Evolutionary conservation across 73 alveolate species (phyloP), one percentile per base, ranked within the genome.

Genomic region (Paramecium primaurelia): DNA sequence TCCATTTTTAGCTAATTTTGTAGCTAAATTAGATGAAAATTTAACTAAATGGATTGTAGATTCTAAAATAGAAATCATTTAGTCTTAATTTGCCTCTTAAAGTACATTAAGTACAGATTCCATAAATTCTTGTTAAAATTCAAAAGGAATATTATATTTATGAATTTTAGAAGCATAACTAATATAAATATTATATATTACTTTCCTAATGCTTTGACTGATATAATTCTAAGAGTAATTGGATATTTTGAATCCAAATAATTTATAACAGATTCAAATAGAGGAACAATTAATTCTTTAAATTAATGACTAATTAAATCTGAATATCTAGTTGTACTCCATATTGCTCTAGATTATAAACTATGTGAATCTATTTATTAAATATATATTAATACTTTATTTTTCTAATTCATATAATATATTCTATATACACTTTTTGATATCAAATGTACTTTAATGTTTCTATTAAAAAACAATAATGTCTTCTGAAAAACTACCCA

Each of bases 401-500:
- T 38, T 71, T 51, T 71, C 92, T 34, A 89, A 71, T 37, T 89
- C 94, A 42, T 30, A 38, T 16, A 89, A 14, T 16, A 89, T 77
- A 42, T 89, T 89, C 8, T 89, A 47, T 7, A 89, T 89, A 77
- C 86, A 83, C 44, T 77, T 71, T 20, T 64, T 71, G 20, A 89
- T 89, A 34, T 89, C 94, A 30, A 89, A 89, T 26, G 94, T 71
- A 14, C 92, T 47, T 6, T 77, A 36, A 30, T 89, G 94, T 60
- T 89, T 89, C 26, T 71, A 22, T 73, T 89, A 54, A 34, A 89
- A 89, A 16, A 71, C 94, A 25, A 89, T 89, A 2, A 89, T 89
- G 77, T 89, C 94, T 49, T 71, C 92, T 1, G 94, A 89, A 44
- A 89, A 89, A 47, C 94, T 89, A 11, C 94, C 94, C 60, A 89